phyloP scores from a whole-genome alignment of 2,329 filamentous ascomycete species.

The Davidsoniella virescens region DNA sequence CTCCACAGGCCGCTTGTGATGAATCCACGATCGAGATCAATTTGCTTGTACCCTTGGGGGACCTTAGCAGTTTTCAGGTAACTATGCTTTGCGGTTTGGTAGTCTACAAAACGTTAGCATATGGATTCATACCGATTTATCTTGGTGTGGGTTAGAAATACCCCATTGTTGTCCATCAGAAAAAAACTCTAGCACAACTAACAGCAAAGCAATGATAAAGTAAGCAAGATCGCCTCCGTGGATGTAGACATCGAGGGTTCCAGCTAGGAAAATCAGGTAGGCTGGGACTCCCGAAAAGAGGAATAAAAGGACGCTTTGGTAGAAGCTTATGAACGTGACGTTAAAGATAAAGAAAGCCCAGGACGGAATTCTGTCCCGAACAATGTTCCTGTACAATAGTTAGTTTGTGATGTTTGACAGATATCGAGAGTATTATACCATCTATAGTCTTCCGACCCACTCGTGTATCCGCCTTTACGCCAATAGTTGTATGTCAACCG shows the following conservation, averaged over 20 bases:
- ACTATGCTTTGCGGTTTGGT: constrained; percentile 61
- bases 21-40: constrained; percentile 82
- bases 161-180: constrained; percentile 90
- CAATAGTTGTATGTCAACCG: constrained; percentile 94
- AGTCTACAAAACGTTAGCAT: constrained; percentile 33
- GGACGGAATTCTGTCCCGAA: constrained; percentile 48
- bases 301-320: constrained; percentile 70
- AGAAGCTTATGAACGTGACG: constrained; percentile 70
- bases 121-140: constrained; percentile 8
- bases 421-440: constrained; percentile 32
- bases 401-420: constrained; percentile 3
- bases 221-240: constrained; percentile 32
- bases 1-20: constrained; percentile 70
- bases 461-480: constrained; percentile 77
- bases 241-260: constrained; percentile 40
- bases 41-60: constrained; percentile 45
- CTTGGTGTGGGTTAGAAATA: constrained; percentile 22
- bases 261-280: constrained; percentile 64
- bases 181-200: constrained; percentile 54
- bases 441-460: constrained; percentile 89
- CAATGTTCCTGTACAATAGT: constrained; percentile 40
- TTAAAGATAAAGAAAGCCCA: constrained; percentile 71
- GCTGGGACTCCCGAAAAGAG: constrained; percentile 58
- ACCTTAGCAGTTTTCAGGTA: constrained; percentile 62
- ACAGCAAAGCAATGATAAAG: constrained; percentile 27